Conservation (phyloP, 805 yeast species). For the Candida nemodendra region DNA sequence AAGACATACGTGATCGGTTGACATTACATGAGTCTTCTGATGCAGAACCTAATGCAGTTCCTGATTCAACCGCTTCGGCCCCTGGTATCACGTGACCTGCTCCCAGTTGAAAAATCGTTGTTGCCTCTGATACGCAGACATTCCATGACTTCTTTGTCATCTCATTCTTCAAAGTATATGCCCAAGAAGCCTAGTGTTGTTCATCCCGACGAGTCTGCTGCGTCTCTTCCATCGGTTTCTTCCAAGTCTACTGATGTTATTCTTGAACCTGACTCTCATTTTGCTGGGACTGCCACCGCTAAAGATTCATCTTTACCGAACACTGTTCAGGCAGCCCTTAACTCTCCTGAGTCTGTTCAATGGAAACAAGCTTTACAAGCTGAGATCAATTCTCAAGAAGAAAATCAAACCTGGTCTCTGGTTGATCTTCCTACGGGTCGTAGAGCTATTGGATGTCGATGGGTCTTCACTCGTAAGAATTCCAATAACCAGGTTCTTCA, state of each 20-base stretch:
- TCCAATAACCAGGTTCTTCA: neutral
- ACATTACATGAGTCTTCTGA: no score
- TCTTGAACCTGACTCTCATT: neutral
- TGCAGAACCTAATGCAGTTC: no score
- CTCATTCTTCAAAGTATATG: no score
- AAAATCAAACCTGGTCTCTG: neutral
- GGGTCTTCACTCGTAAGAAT: conserved; percentile 1
- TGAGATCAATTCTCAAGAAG: conserved; percentile 1
- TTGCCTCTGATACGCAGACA: no score
- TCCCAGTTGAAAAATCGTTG: no score
- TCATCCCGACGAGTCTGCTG: no score
- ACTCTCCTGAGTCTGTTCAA: neutral
- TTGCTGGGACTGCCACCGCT: neutral
- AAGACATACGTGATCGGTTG: no score
- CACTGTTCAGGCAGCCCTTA: neutral
- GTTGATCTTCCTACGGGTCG: conserved; percentile 1
- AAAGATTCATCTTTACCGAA: neutral
- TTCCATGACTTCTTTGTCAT: no score
- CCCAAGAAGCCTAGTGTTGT: no score
- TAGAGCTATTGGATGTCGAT: conserved; percentile 4
- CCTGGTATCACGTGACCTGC: no score
- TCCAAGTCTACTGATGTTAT: neutral
- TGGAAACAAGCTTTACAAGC: neutral
- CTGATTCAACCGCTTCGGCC: no score
- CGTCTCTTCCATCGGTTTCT: no score